A percentile compares a stretch with the other conserved stretches of the same genome.
phyloP scores from a whole-genome alignment of 2,329 filamentous ascomycete genomes.

The Sordariomycetes sp. region DNA sequence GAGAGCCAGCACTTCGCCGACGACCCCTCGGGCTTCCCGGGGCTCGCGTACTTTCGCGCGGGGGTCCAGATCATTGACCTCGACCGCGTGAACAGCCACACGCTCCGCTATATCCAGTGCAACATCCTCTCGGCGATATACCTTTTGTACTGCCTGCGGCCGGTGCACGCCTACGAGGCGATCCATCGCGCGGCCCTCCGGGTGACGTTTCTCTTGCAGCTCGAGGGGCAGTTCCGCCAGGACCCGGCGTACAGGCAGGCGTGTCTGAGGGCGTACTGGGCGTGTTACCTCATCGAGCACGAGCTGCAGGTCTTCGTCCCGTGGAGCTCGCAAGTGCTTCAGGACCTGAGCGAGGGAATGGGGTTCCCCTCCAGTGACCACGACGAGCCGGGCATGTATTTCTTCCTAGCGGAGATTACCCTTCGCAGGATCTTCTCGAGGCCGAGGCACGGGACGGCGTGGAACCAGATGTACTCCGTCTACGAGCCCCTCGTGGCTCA shows the following conservation, averaged over 20 bases:
- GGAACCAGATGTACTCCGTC: constrained; percentile 8
- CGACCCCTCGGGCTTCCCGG: constrained; percentile 3
- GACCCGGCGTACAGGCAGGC: constrained; percentile 6
- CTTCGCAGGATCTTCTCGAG: constrained; percentile 10
- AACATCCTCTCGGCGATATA: constrained; percentile 9
- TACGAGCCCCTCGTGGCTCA: constrained; percentile 9
- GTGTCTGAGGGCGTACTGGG: constrained; percentile 11
- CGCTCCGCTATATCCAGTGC: constrained; percentile 8
- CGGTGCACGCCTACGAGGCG: constrained; percentile 9
- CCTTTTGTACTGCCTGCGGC: constrained; percentile 8
- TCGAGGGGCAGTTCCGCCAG: neutral
- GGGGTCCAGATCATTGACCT: constrained; percentile 6
- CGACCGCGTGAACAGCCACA: constrained; percentile 2
- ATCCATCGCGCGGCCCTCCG: constrained; percentile 7
- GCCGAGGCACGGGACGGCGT: constrained; percentile 7
- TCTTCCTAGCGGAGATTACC: constrained; percentile 11
- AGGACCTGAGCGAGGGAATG: constrained; percentile 8
- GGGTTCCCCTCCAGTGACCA: constrained; percentile 9
- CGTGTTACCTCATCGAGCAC: constrained; percentile 12
- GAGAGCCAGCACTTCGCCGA: constrained; percentile 5
- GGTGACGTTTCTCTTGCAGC: constrained; percentile 5
- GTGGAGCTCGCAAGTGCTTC: constrained; percentile 8
- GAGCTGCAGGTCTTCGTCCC: constrained; percentile 10
- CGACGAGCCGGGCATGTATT: constrained; percentile 11
- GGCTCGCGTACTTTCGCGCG: constrained; percentile 8